Evolutionary conservation across 192 early-diverging fungal species (phyloP).

Genomic region (Oehlia diaphana): DNA sequence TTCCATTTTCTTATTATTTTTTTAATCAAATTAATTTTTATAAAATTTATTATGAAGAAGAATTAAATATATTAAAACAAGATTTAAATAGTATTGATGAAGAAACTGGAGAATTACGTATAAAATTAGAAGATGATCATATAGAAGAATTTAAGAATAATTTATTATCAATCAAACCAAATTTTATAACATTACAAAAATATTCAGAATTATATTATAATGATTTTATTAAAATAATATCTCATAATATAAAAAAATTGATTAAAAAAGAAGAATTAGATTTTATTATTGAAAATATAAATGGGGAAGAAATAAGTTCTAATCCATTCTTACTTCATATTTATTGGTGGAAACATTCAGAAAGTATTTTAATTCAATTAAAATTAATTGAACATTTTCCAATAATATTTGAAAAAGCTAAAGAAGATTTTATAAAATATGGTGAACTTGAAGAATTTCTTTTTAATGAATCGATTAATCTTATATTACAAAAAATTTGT

Average conservation of each 20-base stretch:
- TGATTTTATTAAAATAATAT: background rate
- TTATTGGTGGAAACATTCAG: background rate
- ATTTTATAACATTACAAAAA: background rate
- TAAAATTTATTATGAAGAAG: background rate
- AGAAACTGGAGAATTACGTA: background rate
- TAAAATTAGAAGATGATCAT: background rate
- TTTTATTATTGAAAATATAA: background rate
- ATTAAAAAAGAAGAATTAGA: background rate
- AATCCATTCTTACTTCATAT: background rate
- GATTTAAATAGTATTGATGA: background rate
- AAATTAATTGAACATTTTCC: background rate
- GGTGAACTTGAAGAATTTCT: background rate
- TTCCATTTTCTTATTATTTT: background rate
- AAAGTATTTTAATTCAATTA: background rate
- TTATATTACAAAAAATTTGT: background rate
- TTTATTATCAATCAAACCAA: background rate
- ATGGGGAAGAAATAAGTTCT: background rate
- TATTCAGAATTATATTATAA: background rate
- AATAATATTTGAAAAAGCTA: background rate
- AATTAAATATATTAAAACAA: background rate
- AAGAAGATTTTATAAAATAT: background rate
- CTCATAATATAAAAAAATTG: background rate
- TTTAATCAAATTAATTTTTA: background rate
- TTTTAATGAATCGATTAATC: background rate
- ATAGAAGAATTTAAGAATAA: background rate